These are phyloP conservation scores for Fusarium zealandicum DNA, from an alignment of 2,329 filamentous ascomycete species.

Conservation along the genomic window DNA sequence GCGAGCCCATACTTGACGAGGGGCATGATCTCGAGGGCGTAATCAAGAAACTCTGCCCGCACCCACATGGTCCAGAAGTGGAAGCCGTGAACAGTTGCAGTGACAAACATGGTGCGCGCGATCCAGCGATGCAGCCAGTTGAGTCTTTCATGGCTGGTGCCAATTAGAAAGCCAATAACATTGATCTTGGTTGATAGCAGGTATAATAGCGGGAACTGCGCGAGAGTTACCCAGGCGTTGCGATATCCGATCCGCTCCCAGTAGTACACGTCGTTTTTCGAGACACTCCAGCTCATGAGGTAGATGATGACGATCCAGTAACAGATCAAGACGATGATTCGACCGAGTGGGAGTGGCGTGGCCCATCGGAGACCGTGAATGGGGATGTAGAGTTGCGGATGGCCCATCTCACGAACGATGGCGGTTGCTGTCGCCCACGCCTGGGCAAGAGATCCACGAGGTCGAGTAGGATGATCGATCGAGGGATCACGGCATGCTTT, in stretches of 20 bases:
- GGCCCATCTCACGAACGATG: slow-evolving; percentile 61
- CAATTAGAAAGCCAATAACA: slow-evolving; percentile 66
- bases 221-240: slow-evolving; percentile 71
- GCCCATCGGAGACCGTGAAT: slow-evolving; percentile 59
- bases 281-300: slow-evolving; percentile 60
- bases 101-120: slow-evolving; percentile 72
- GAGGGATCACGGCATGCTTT: slow-evolving; percentile 54
- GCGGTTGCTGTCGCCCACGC: slow-evolving; percentile 67
- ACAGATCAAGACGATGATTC: slow-evolving; percentile 58
- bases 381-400: slow-evolving; percentile 61
- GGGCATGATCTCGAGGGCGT: slow-evolving; percentile 66
- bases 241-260: slow-evolving; percentile 72
- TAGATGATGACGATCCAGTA: slow-evolving; percentile 68
- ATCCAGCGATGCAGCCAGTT: slow-evolving; percentile 80
- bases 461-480: slow-evolving; percentile 59
- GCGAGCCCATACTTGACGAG: slow-evolving; percentile 72
- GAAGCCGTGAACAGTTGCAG: slow-evolving; percentile 72
- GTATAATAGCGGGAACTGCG: slow-evolving; percentile 70
- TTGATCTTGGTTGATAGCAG: slow-evolving; percentile 67
- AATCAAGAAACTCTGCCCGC: slow-evolving; percentile 63
- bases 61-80: slow-evolving; percentile 73
- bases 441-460: slow-evolving; percentile 55
- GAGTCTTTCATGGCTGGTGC: slow-evolving; percentile 71
- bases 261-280: slow-evolving; percentile 61
- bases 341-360: slow-evolving; percentile 66